phyloP scores from a whole-genome alignment of 768 basidiomycete species.

The Coprinopsis sp. region DNA sequence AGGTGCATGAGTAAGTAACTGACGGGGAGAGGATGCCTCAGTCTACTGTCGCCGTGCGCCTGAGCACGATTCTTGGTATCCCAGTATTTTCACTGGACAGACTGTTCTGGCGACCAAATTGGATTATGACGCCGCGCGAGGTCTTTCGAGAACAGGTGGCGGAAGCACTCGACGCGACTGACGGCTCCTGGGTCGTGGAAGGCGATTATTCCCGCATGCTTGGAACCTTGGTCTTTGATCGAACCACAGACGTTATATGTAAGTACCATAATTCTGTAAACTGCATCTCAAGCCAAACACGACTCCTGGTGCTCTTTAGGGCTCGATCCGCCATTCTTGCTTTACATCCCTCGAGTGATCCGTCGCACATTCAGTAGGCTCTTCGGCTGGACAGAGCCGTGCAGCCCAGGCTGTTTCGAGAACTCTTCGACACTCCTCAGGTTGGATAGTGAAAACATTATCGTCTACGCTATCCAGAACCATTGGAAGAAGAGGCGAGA shows the following conservation, averaged over 20 bases:
- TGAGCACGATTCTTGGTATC: slow-evolving; percentile 41
- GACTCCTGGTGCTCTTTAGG: slow-evolving; percentile 37
- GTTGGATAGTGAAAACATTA: slow-evolving; percentile 43
- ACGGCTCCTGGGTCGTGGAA: slow-evolving; percentile 52
- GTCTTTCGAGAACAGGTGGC: slow-evolving; percentile 28
- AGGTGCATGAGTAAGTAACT: background rate
- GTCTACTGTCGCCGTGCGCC: slow-evolving; percentile 42
- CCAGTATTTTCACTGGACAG: slow-evolving; percentile 44
- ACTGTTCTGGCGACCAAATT: slow-evolving; percentile 46
- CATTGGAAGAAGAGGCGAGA: slow-evolving; percentile 30
- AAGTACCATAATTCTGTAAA: slow-evolving; percentile 14
- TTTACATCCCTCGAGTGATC: slow-evolving; percentile 59
- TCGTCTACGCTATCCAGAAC: slow-evolving; percentile 46
- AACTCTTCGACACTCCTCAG: slow-evolving; percentile 38
- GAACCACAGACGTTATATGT: slow-evolving; percentile 53
- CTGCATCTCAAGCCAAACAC: background rate
- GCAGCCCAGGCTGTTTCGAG: slow-evolving; percentile 49
- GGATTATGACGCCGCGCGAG: slow-evolving; percentile 28
- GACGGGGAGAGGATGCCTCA: no score
- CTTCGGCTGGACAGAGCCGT: slow-evolving; percentile 28
- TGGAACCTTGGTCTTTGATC: slow-evolving; percentile 30
- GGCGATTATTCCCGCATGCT: slow-evolving; percentile 35
- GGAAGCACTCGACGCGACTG: slow-evolving; percentile 21
- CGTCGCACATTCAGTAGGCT: slow-evolving; percentile 48
- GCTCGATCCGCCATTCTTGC: slow-evolving; percentile 59